Base-by-base conservation (phyloP, 202 grass and related monocot genomes). In the Panicum virgatum region DNA sequence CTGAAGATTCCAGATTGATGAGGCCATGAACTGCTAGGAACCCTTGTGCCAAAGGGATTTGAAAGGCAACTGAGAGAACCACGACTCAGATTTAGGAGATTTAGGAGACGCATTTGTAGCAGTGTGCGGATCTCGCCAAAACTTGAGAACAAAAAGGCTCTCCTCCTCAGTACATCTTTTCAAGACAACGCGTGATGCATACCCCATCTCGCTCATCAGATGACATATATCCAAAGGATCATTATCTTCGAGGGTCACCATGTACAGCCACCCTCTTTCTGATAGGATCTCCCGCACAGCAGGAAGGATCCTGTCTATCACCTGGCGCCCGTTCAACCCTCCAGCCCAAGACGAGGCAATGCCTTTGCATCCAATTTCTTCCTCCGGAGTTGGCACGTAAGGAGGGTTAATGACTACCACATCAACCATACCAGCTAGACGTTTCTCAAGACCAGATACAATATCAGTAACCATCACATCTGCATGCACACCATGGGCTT, bases 81-180 rank as follows among this genome's bases (percentile, higher is more conserved):
- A 94, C 0, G 82, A 94, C 47, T 87, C 86, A 0, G 84, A 37
- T 23, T 84, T 50, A 4, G 87, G 64, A 23, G 87, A 86, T 86
- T 51, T 83, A 16, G 75, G 87, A 64, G 84, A 77, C 3, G 56
- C 78, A 62, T 54, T 73, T 64, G 61, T 8, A 3, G 19, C 44
- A 75, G 32, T 10, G 42, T 61, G 27, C 23, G 62, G 68, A 6
- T 91, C 90, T 36, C 79, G 83, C 96, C 96, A 96, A 85, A 98
- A 98, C 80, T 96, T 98, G 18, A 98, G 88, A 72, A 98, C 90
- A 90, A 86, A 94, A 9, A 93, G 89, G 74, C 90, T 96, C 76
- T 98, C 96, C 80, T 98, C 96, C 59, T 98, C 96, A 12, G 92
- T 96, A 12, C 92, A 98, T 80, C 96, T 93, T 84, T 98, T 94